Evolutionary conservation across 2,329 filamentous ascomycete genomes (phyloP), one percentile per base, ranked within the genome.

Genomic region (Dichotomopilus funicola): DNA sequence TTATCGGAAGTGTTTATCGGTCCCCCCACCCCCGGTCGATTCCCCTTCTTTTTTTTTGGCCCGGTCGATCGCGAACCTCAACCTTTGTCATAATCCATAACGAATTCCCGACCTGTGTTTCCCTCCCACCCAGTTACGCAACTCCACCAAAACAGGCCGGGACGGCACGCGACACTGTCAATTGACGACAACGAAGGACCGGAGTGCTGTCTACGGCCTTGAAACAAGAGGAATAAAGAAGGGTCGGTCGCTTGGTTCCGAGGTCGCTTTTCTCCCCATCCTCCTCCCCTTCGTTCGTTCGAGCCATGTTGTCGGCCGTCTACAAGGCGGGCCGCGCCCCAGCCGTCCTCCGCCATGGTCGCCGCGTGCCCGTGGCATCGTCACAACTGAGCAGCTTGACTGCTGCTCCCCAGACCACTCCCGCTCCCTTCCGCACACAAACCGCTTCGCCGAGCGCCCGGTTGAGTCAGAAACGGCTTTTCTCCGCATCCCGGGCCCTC

Each of bases 281-380:
- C 19, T 27, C 19, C 19, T 27, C 19, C 19, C 19, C 19, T 27
- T 27, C 19, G 19, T 27, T 27, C 19, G 19, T 27, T 27, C 46
- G 52, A 54, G 65, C 54, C 41, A 67, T 69, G 66, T 51, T 66
- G 64, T 68, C 67, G 63, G 67, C 66, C 62, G 61, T 69, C 62
- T 65, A 61, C 56, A 62, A 82, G 70, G 79, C 79, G 65, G 78
- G 79, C 67, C 77, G 80, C 67, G 78, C 79, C 66, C 79, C 80
- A 70, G 74, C 78, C 65, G 69, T 82, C 67, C 75, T 83, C 70
- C 78, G 79, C 69, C 75, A 78, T 69, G 75, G 75, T 65, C 74
- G 76, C 65, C 76, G 77, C 62, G 64, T 81, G 56, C 75, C 78
- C 54, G 63, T 80, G 49, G 72, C 77, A 56, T 66, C 72, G 61